These are phyloP conservation scores for Eutrema yunnanense DNA, from an alignment of 345 rosid genomes.

Conservation along the genomic window DNA sequence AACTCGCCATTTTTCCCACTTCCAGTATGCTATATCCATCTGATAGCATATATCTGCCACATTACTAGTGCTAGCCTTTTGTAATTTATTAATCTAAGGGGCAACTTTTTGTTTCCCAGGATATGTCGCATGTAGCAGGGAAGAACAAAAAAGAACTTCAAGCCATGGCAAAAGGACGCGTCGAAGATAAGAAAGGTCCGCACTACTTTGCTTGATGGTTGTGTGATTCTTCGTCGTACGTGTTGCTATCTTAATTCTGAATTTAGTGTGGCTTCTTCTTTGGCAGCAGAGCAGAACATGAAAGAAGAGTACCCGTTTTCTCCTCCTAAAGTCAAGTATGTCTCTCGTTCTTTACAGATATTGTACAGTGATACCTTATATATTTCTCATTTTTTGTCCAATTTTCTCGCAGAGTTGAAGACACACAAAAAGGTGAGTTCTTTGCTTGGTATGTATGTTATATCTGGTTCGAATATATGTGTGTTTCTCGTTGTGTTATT, in stretches of 20 bases:
- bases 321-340: constrained; percentile 91
- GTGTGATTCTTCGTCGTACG: not conserved
- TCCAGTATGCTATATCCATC: constrained; percentile 50
- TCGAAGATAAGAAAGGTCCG: constrained; percentile 84
- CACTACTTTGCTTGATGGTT: not conserved
- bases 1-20: constrained; percentile 86
- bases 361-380: constrained; percentile 2
- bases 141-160: constrained; percentile 92
- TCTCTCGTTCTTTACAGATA: constrained; percentile 11
- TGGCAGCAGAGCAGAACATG: constrained; percentile 51
- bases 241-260: not conserved
- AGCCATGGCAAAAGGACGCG: constrained; percentile 92
- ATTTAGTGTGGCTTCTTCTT: constrained; percentile 33
- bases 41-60: not conserved
- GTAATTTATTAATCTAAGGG: not conserved
- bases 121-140: constrained; percentile 93
- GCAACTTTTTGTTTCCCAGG: constrained; percentile 39
- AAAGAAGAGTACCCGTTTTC: constrained; percentile 84
- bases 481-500: constrained; percentile 21
- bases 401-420: constrained; percentile 64
- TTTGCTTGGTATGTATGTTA: constrained; percentile 40
- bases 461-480: constrained; percentile 41
- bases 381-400: constrained; percentile 22
- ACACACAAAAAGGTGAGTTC: constrained; percentile 53
- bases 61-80: not conserved